A percentile compares a stretch with the other conserved stretches of the same genome.
These are phyloP conservation scores for Penicilliopsis zonata DNA, from an alignment of 495 filamentous ascomycete species.

Conservation along the genomic window DNA sequence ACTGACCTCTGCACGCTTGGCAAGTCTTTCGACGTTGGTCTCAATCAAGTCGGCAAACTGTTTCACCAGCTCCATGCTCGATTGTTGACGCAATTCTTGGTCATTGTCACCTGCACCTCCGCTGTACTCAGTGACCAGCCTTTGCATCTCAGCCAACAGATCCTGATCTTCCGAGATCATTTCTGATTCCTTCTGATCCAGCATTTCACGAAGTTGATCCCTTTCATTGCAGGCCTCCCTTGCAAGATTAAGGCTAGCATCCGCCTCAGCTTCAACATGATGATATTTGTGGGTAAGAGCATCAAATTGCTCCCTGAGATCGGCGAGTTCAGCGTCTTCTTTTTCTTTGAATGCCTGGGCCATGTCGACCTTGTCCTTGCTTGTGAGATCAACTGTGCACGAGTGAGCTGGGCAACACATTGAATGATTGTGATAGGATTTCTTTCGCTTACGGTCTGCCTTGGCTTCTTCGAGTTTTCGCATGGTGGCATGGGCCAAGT, in stretches of 20 bases:
- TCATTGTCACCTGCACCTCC: conserved; percentile 19
- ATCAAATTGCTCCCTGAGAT: conserved; percentile 34
- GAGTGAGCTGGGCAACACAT: conserved; percentile 18
- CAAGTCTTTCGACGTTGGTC: conserved; percentile 33
- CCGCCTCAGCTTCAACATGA: conserved; percentile 29
- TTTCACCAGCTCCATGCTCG: conserved; percentile 28
- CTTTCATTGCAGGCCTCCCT: conserved; percentile 30
- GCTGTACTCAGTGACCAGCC: conserved; percentile 28
- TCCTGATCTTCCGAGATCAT: conserved; percentile 29
- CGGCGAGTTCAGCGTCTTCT: conserved; percentile 29
- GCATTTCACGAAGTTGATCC: conserved; percentile 30
- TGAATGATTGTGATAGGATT: conserved; percentile 2
- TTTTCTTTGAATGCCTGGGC: conserved; percentile 35
- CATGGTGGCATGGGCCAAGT: conserved; percentile 22
- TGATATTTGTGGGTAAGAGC: conserved; percentile 25
- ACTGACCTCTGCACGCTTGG: conserved; percentile 37
- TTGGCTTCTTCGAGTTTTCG: conserved; percentile 25
- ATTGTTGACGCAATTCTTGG: conserved; percentile 21
- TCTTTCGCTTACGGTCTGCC: conserved; percentile 23
- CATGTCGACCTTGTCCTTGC: conserved; percentile 37
- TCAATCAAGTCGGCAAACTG: conserved; percentile 32
- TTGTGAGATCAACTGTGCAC: conserved; percentile 28
- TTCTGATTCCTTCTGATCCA: conserved; percentile 27
- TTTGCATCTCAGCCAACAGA: conserved; percentile 32
- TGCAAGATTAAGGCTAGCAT: conserved; percentile 25